Base-by-base conservation (phyloP, 2,329 filamentous ascomycete genomes). In the Stachybotrys chartarum region DNA sequence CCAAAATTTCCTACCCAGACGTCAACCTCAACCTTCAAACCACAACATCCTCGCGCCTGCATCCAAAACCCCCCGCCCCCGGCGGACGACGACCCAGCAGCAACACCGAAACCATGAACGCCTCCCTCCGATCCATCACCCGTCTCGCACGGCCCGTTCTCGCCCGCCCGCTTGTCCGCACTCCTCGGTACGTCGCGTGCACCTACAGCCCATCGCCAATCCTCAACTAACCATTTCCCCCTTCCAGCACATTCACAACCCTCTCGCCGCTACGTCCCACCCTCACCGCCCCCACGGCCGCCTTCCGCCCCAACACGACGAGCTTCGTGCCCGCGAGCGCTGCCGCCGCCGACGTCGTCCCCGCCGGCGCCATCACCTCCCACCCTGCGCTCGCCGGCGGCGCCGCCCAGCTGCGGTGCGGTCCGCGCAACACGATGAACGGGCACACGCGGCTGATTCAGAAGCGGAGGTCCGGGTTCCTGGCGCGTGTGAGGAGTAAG, bases 381-480 rank as follows among this genome's bases (percentile, higher is more conserved):
- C 76, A 83, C 66, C 81, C 81, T 32, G 77, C 78, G 8, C 68
- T 84, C n/a, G 68, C 65, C 6, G 75, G 70, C n/a, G 68, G 65
- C 6, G 75, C 70, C 51, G 67, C 69, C 66, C 81, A 83, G 70
- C 71, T 84, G 59, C 79, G 82, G 55, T 84, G 78, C 71, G 82
- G 80, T 1, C 82, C 81, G 51, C 77, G 81, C 57, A 76, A 81
- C 64, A 84, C 79, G 35, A 78, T 84, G 79, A 76, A 79, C 55
- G 70, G 75, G 52, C 70, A 76, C 55, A 82, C 78, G 54, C 75
- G 82, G 42, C 70, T 84, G 54, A 67, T 84, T 14, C 79, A 83
- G 69, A 85, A 84, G 75, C 75, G 82, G 30, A 75, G 81, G 60
- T 77, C 80, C 60, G 83, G 82, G 1, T 85, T 83, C 62, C 67